Evolutionary conservation across 257 asterid species (phyloP).

Genomic region (Gentiana macrophylla): DNA sequence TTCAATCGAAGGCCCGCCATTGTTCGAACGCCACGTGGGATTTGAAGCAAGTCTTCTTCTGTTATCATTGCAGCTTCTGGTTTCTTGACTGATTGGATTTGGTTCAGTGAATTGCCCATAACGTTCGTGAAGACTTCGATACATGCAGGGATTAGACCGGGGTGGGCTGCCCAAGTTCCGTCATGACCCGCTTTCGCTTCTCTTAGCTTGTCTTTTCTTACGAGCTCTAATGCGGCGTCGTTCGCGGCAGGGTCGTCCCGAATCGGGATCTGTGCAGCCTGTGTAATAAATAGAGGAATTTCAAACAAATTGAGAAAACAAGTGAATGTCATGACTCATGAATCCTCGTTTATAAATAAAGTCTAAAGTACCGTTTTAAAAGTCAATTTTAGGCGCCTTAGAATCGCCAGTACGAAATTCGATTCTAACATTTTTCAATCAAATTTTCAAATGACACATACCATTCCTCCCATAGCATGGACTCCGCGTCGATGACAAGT

Average conservation of each 20-base stretch:
- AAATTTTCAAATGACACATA: constrained; percentile 8
- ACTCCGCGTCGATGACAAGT: constrained; percentile 88
- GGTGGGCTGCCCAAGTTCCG: constrained; percentile 99
- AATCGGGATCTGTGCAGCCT: constrained; percentile 98
- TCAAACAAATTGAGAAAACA: not conserved
- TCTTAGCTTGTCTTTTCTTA: constrained; percentile 60
- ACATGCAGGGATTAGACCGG: constrained; percentile 73
- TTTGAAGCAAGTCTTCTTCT: constrained; percentile 62
- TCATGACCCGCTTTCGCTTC: constrained; percentile 95
- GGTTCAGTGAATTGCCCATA: constrained; percentile 56
- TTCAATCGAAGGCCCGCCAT: constrained; percentile 92
- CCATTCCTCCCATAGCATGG: constrained; percentile 99
- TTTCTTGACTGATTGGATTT: constrained; percentile 45
- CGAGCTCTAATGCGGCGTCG: constrained; percentile 77
- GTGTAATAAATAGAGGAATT: constrained; percentile 7
- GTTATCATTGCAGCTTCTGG: constrained; percentile 50
- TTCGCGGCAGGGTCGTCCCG: constrained; percentile 69
- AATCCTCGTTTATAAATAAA: not conserved
- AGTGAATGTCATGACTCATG: not conserved
- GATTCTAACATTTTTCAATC: no score
- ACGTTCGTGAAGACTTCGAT: constrained; percentile 47
- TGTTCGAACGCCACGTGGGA: constrained; percentile 62
- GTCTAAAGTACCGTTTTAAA: no score
- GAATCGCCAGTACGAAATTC: no score
- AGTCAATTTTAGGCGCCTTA: no score